A percentile compares a stretch with the other conserved stretches of the same genome.
Evolutionary conservation across 768 basidiomycete species (phyloP).

Genomic region (Pulveroboletus sp.): DNA sequence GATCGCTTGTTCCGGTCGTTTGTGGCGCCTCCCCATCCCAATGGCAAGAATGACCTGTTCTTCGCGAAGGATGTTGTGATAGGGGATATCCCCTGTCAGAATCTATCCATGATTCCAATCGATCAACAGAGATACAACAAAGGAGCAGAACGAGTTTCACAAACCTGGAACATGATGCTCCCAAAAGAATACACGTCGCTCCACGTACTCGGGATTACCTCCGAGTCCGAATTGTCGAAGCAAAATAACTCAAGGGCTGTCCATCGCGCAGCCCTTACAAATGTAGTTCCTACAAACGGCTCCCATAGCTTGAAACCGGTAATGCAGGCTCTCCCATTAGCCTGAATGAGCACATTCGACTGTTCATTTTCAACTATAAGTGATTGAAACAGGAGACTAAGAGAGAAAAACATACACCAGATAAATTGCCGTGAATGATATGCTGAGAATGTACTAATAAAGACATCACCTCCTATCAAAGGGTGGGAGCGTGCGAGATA

Average conservation of each 20-base stretch:
- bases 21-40: not conserved
- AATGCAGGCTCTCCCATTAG: not conserved
- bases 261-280: not conserved
- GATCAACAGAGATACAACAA: not conserved
- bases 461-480: not conserved
- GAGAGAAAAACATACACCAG: not conserved
- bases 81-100: conserved; percentile 4
- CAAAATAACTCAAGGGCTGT: not conserved
- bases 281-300: not conserved
- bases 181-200: too few relatives aligned
- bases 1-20: not conserved
- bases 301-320: conserved; percentile 1
- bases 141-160: not conserved
- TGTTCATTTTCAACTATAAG: not conserved
- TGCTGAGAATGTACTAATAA: not conserved
- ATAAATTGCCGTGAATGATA: not conserved
- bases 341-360: conserved; percentile 1
- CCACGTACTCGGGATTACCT: not conserved
- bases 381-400: too few relatives aligned
- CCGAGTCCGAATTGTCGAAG: not conserved
- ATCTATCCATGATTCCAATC: not conserved
- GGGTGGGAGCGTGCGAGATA: too few relatives aligned
- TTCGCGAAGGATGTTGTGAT: not conserved
- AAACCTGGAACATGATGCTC: conserved; percentile 11
- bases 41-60: conserved; percentile 3